Evolutionary conservation across 1,284 basidiomycete species (phyloP).

Genomic region (Cryptococcus sp.): DNA sequence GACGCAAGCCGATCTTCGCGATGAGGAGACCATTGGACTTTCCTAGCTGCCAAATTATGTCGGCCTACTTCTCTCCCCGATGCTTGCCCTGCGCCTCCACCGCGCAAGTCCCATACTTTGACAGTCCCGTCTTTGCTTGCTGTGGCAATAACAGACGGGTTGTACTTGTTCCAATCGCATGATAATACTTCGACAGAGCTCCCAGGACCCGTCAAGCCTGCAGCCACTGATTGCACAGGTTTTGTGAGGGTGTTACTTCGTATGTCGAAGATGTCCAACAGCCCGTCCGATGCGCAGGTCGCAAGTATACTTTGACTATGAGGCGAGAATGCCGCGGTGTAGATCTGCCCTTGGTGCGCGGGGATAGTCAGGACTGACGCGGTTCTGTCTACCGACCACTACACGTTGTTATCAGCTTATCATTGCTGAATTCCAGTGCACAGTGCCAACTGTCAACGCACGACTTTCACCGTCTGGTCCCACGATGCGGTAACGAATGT

Average conservation of each 20-base stretch:
- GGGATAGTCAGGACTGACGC: conserved; percentile 77
- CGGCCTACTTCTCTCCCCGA: conserved; percentile 42
- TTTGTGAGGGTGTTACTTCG: conserved; percentile 54
- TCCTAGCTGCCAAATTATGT: conserved; percentile 57
- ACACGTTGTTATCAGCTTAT: neutral
- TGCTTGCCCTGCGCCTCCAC: conserved; percentile 6
- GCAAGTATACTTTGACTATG: conserved; percentile 79
- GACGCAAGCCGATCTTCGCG: conserved; percentile 65
- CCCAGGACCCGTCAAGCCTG: neutral
- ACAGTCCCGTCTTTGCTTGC: conserved; percentile 56
- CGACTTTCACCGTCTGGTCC: conserved; percentile 89
- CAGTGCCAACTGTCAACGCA: conserved; percentile 54
- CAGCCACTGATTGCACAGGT: conserved; percentile 12
- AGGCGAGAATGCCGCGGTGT: conserved; percentile 87
- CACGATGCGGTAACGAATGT: conserved; percentile 85
- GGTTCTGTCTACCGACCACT: conserved; percentile 86
- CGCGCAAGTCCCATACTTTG: conserved; percentile 54
- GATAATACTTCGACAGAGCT: conserved; percentile 36
- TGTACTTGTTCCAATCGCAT: conserved; percentile 62
- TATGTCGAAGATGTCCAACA: conserved; percentile 76
- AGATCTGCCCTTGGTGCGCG: conserved; percentile 65
- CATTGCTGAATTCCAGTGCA: neutral
- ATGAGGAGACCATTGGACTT: conserved; percentile 59
- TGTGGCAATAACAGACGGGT: conserved; percentile 54
- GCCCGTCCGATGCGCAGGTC: conserved; percentile 82